These are phyloP conservation scores for Prunus mume DNA, from an alignment of 306 rosid genomes.

Conservation along the genomic window DNA sequence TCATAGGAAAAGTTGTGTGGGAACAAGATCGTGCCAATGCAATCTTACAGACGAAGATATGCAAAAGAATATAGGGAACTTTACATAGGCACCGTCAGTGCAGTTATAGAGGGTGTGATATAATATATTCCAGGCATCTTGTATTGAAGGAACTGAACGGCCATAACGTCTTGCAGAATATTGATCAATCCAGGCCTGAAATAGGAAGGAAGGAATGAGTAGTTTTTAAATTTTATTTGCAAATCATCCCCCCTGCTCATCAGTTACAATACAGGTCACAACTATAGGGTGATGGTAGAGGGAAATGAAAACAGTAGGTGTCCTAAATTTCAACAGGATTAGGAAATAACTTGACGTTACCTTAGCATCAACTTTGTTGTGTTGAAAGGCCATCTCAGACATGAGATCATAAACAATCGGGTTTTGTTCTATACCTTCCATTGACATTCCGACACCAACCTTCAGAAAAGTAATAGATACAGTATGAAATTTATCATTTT, in stretches of 20 bases:
- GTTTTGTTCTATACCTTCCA: slow-evolving; percentile 95
- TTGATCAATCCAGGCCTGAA: slow-evolving; percentile 72
- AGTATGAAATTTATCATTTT: slow-evolving; percentile 4
- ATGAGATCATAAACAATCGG: slow-evolving; percentile 84
- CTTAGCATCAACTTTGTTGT: slow-evolving; percentile 62
- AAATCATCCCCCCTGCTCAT: not conserved
- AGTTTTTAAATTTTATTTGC: not conserved
- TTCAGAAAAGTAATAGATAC: slow-evolving; percentile 36
- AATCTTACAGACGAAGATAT: not conserved
- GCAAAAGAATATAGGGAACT: slow-evolving; percentile 23
- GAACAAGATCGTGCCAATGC: not conserved
- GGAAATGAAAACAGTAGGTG: not conserved
- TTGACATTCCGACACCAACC: slow-evolving; percentile 94
- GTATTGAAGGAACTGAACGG: slow-evolving; percentile 53
- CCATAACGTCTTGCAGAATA: slow-evolving; percentile 82
- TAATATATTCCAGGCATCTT: slow-evolving; percentile 75
- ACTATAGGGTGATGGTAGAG: not conserved
- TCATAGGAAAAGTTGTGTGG: slow-evolving; percentile 8
- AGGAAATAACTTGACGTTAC: slow-evolving; percentile 31
- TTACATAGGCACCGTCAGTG: slow-evolving; percentile 87
- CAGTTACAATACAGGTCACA: not conserved
- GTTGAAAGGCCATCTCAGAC: slow-evolving; percentile 89
- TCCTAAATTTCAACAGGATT: not conserved
- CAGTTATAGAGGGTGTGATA: slow-evolving; percentile 81
- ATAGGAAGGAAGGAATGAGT: slow-evolving; percentile 18